Conservation (phyloP, 129 eudicot genomes). For the Tanacetum coccineum region DNA sequence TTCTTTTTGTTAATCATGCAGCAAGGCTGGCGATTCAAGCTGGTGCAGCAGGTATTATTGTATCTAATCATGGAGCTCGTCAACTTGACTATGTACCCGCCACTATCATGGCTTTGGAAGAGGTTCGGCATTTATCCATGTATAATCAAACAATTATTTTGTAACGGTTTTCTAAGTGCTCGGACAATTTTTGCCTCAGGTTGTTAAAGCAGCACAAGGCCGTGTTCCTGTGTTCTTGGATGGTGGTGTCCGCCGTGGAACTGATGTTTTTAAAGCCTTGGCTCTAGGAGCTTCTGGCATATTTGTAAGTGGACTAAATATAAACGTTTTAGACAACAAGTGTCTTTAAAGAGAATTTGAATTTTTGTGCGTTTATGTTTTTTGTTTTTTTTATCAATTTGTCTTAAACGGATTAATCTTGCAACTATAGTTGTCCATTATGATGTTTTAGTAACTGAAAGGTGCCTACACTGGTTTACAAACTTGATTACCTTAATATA, state of each 20-base stretch:
- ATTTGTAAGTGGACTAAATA: slow-evolving; percentile 53
- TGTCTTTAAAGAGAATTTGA: too few species aligned
- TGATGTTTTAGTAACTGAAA: background rate
- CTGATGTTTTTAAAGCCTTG: slow-evolving; percentile 92
- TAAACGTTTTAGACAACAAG: too few species aligned
- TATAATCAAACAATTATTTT: background rate
- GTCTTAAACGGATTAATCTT: background rate
- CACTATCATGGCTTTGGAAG: slow-evolving; percentile 90
- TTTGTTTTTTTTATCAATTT: too few species aligned
- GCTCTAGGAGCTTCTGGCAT: slow-evolving; percentile 96
- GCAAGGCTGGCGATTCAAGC: slow-evolving; percentile 88
- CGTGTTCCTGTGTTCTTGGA: slow-evolving; percentile 92
- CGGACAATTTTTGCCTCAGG: slow-evolving; percentile 32
- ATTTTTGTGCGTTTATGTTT: too few species aligned
- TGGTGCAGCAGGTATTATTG: slow-evolving; percentile 93
- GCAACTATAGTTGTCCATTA: background rate
- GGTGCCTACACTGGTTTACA: background rate
- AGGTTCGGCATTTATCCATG: slow-evolving; percentile 40
- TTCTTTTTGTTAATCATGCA: slow-evolving; percentile 33
- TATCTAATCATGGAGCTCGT: slow-evolving; percentile 97
- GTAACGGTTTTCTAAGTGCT: background rate
- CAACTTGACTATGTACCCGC: slow-evolving; percentile 97
- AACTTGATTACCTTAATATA: background rate
- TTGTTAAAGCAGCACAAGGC: slow-evolving; percentile 94
- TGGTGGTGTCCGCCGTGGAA: slow-evolving; percentile 97